phyloP scores from a whole-genome alignment of 139 green algal species.

The Asterochloris erici region DNA sequence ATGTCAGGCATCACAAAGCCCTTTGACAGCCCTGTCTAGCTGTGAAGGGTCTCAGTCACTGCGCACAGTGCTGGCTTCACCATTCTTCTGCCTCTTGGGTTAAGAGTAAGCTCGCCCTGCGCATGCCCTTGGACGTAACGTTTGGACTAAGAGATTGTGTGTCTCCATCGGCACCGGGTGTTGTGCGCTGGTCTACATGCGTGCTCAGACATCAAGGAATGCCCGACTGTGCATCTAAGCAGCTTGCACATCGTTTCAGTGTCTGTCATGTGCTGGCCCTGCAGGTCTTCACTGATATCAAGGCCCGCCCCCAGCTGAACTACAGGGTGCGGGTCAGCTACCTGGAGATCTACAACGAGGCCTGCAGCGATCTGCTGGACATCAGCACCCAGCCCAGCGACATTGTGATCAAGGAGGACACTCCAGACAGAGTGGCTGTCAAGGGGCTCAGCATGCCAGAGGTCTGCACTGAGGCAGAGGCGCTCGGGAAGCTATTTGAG shows the following conservation, averaged over 20 bases:
- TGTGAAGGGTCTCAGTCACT: no score
- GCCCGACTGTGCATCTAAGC: neutral
- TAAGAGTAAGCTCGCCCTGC: no score
- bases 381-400: conserved; percentile 4
- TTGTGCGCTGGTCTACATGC: neutral
- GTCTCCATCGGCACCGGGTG: neutral
- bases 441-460: conserved; percentile 3
- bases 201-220: neutral
- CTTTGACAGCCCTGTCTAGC: no score
- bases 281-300: conserved; percentile 21
- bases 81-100: no score
- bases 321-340: conserved; percentile 25
- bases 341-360: conserved; percentile 53
- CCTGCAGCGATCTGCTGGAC: conserved; percentile 33
- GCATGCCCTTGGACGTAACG: neutral
- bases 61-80: no score
- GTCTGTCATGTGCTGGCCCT: neutral
- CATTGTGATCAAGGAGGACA: conserved; percentile 28
- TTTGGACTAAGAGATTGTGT: neutral
- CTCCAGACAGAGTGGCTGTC: conserved; percentile 9
- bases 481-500: conserved; percentile 30
- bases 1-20: no score
- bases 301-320: neutral
- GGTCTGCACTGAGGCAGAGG: conserved; percentile 24
- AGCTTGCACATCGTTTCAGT: neutral